Evolutionary conservation across 2,329 filamentous ascomycete genomes (phyloP).

Genomic region (Cercospora sojina): DNA sequence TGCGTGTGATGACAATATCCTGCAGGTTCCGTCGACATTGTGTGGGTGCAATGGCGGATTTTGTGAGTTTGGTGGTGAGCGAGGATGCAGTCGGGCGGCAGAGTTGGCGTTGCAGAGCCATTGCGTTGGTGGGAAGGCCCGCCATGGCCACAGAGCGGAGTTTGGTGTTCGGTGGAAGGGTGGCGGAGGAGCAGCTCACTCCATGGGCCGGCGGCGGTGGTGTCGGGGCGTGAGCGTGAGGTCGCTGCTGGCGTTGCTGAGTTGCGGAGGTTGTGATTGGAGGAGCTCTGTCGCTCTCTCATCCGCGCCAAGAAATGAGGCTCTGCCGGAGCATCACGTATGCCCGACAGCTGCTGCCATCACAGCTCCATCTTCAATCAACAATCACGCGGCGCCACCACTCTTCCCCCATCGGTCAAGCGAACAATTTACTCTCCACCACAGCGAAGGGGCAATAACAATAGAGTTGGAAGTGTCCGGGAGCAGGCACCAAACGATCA

Average conservation of each 20-base stretch:
- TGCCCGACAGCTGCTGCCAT: not conserved
- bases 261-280: conserved; percentile 8
- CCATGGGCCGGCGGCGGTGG: conserved; percentile 12
- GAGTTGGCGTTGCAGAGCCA: conserved; percentile 39
- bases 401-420: not conserved
- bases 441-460: not conserved
- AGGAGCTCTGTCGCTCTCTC: conserved; percentile 6
- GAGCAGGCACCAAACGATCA: not conserved
- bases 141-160: conserved; percentile 34
- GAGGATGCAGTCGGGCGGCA: conserved; percentile 34
- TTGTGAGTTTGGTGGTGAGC: conserved; percentile 28
- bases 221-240: not conserved
- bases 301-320: conserved; percentile 11
- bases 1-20: conserved; percentile 90
- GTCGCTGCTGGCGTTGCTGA: not conserved
- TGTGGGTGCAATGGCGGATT: conserved; percentile 29
- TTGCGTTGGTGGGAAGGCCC: conserved; percentile 32
- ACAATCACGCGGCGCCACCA: not conserved
- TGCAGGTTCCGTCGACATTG: conserved; percentile 52
- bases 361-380: not conserved
- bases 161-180: conserved; percentile 4
- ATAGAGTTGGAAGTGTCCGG: not conserved
- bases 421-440: not conserved
- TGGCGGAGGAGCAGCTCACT: conserved; percentile 17
- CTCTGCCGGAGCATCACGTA: conserved; percentile 16